Percentiles rank a stretch among this genome's conserved stretches.
These are phyloP conservation scores for Lasiosphaeria hispida DNA, from an alignment of 495 filamentous ascomycete species.

Conservation along the genomic window DNA sequence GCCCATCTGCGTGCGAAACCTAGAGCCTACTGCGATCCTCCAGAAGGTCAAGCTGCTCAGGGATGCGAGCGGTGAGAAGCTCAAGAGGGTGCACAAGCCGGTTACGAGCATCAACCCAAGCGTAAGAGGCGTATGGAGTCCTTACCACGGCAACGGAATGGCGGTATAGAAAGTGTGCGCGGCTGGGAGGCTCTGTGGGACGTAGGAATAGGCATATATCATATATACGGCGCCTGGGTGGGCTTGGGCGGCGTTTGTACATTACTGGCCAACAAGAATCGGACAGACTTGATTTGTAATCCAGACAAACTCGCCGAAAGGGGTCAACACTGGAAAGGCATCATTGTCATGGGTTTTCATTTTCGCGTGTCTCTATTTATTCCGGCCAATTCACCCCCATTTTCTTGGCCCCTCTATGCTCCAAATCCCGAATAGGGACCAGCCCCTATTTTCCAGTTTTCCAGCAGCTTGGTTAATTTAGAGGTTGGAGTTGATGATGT, in stretches of 20 bases:
- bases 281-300: neutral
- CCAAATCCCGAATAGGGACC: neutral
- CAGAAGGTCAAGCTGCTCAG: constrained; percentile 78
- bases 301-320: neutral
- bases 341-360: neutral
- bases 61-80: constrained; percentile 81
- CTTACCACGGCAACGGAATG: constrained; percentile 71
- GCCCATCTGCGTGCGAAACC: constrained; percentile 82
- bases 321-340: too few species aligned
- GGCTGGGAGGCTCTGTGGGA: neutral
- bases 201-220: constrained; percentile 13
- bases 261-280: neutral
- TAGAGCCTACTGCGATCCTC: constrained; percentile 75
- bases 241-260: neutral
- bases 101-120: constrained; percentile 85
- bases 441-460: neutral
- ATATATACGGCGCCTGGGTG: constrained; percentile 3
- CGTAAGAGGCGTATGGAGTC: constrained; percentile 92
- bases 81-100: constrained; percentile 74
- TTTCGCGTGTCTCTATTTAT: neutral
- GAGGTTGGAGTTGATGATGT: constrained; percentile 58
- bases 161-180: constrained; percentile 29
- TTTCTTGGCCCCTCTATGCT: neutral
- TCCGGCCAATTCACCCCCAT: neutral
- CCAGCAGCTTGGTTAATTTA: constrained; percentile 24